These are phyloP conservation scores for Colletotrichum trifolii DNA, from an alignment of 2,329 filamentous ascomycete species.

Conservation along the genomic window DNA sequence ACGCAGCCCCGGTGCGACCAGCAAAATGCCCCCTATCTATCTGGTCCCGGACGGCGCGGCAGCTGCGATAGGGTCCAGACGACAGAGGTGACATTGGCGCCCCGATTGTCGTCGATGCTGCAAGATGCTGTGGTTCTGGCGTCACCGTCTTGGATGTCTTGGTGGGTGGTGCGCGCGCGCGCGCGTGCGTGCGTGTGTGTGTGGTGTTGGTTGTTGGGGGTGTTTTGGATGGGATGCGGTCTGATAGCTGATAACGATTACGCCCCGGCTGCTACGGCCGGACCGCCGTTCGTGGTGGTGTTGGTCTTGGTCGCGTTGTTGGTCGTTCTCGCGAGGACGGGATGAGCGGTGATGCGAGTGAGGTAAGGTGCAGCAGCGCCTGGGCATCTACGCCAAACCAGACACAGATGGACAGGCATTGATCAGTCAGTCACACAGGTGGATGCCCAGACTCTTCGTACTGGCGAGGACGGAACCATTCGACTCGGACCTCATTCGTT, in stretches of 20 bases:
- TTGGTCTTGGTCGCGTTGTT: not conserved
- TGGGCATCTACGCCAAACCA: not conserved
- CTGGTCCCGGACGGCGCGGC: conserved; percentile 9
- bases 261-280: conserved; percentile 20
- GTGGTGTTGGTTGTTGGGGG: conserved; percentile 6
- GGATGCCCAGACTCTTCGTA: not conserved
- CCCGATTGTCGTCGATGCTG: conserved; percentile 26
- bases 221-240: conserved; percentile 23
- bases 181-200: not conserved
- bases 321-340: not conserved
- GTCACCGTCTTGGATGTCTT: conserved; percentile 17
- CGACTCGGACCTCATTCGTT: not conserved
- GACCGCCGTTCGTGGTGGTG: conserved; percentile 3
- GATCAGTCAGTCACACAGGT: not conserved
- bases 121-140: conserved; percentile 36
- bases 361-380: conserved; percentile 20
- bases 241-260: conserved; percentile 21
- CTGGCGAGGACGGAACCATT: not conserved
- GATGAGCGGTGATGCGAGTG: conserved; percentile 10
- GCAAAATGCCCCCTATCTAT: not conserved
- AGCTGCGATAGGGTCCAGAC: conserved; percentile 1
- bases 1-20: too few relatives aligned
- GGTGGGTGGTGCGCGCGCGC: not conserved
- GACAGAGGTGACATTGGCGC: conserved; percentile 26
- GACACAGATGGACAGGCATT: too few relatives aligned